Evolutionary conservation across 352 stramenopile genomes (phyloP).

Genomic region (Globisporangium takayamanum): DNA sequence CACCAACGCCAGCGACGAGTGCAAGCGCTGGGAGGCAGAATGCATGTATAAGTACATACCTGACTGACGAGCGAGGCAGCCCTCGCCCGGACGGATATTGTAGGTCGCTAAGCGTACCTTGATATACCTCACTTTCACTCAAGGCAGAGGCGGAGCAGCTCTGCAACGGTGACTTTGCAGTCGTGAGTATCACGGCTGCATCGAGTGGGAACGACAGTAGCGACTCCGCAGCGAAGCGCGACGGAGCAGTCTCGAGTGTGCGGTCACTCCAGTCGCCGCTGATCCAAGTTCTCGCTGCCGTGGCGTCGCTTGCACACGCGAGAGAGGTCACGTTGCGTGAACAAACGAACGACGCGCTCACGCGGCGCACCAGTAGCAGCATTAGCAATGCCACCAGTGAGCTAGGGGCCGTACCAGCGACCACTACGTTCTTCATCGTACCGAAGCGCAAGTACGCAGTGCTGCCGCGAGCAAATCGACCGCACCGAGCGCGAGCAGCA

Average conservation of each 20-base stretch:
- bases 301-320: slow-evolving; percentile 6
- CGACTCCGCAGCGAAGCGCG: background rate
- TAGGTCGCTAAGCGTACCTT: too few species aligned
- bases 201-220: background rate
- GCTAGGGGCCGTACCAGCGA: too few species aligned
- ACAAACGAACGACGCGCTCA: background rate
- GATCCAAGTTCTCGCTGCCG: slow-evolving; percentile 24
- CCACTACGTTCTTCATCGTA: slow-evolving; percentile 23
- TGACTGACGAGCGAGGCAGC: too few species aligned
- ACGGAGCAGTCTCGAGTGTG: background rate
- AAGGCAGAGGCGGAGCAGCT: slow-evolving; percentile 8
- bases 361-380: background rate
- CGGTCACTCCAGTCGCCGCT: slow-evolving; percentile 16
- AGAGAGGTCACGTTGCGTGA: slow-evolving; percentile 13
- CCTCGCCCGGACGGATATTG: too few species aligned
- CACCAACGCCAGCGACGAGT: too few species aligned
- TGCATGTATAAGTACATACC: too few species aligned
- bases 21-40: too few species aligned
- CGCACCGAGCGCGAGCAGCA: background rate
- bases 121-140: too few species aligned
- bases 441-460: slow-evolving; percentile 35
- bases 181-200: slow-evolving; percentile 18
- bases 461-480: slow-evolving; percentile 20
- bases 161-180: slow-evolving; percentile 25
- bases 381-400: background rate